Evolutionary conservation across 2,329 filamentous ascomycete genomes (phyloP), one percentile per base, ranked within the genome.

Genomic region (Xylariaceae sp.): DNA sequence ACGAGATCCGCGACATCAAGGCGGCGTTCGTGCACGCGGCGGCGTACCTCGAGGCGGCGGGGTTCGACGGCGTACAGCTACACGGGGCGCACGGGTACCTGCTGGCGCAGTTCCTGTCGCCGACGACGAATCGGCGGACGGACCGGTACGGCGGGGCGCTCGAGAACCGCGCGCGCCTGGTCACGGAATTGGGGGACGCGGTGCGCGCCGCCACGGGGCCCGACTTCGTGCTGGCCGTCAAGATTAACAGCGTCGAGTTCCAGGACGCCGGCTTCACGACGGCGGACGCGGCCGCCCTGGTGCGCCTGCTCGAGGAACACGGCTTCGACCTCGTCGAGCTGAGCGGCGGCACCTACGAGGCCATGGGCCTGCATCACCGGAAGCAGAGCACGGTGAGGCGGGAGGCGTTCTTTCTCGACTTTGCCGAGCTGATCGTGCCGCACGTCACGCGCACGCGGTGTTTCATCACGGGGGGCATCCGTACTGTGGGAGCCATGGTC

Each of bases 401-500:
- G 4, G 87, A 90, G 62, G 84, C 85, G 0, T 89, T 87, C 74
- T 90, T 90, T 71, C 75, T 89, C 2, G 81, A 88, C 51, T 89
- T 89, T 60, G 83, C 83, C 0, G 72, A 75, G n/a, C 73, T 75
- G 7, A 78, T 83, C 32, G 60, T 52, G 10, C 64, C 64, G 47
- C 77, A 82, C 23, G 65, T 67, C 3, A 70, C 72, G 20, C 76
- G 81, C 52, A 76, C 78, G 0, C 60, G 71, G 2, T 69, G 81
- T 0, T 71, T 78, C 0, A 77, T 89, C 2, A 88, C 84, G 0
- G 86, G 87, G 2, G 87, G 86, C 0, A 87, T 89, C 69, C 78
- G 84, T 1, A 81, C 78, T 0, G 72, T 79, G 2, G 67, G 68
- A 0, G 81, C 77, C 2, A 83, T 83, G 71, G 76, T 79, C 20